Evolutionary conservation across 106 monocot species (phyloP), one percentile per base, ranked within the genome.

Genomic region (Agapanthus africanus): DNA sequence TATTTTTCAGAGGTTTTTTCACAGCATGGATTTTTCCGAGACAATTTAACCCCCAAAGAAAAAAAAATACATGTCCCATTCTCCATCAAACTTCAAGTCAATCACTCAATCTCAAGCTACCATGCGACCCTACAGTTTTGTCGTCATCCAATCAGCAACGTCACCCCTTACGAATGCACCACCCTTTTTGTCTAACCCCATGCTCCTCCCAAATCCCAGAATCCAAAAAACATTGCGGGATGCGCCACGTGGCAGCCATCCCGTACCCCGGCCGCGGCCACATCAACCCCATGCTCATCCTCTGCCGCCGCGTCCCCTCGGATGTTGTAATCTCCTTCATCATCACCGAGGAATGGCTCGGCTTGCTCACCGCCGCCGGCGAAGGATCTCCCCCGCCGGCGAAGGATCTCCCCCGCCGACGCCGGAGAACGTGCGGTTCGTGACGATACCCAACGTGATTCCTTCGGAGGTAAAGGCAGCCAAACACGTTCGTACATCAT

Each of bases 401-500:
- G 8, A 39, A 73, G 1, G 42, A 9, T 46, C 32, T 4, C 32
- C 54, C 9, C 40, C 63, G 4, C 75, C 34, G 22, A 70, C 69
- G 8, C 47, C 76, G 1, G 42, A 9, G 0, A 68, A 28, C 36
- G 25, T 86, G 59, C 52, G 69, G 2, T 32, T 89, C 32, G 68
- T 34, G n/a, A 36, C 86, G 50, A 68, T 93, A 44, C 89, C 93
- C 3, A 84, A 93, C 69, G 83, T 86, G 67, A 75, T 89, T 67
- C 89, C 88, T 11, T 84, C 86, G 8, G 89, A 93, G n/a, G n/a
- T n/a, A n/a, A n/a, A n/a, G n/a, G n/a, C n/a, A n/a, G n/a, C n/a
- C n/a, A n/a, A n/a, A n/a, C n/a, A n/a, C n/a, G n/a, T n/a, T n/a
- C n/a, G n/a, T n/a, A n/a, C n/a, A n/a, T n/a, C n/a, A n/a, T n/a